Conservation (phyloP, 2,329 filamentous ascomycete species). For the Aspergillaceae sp. region DNA sequence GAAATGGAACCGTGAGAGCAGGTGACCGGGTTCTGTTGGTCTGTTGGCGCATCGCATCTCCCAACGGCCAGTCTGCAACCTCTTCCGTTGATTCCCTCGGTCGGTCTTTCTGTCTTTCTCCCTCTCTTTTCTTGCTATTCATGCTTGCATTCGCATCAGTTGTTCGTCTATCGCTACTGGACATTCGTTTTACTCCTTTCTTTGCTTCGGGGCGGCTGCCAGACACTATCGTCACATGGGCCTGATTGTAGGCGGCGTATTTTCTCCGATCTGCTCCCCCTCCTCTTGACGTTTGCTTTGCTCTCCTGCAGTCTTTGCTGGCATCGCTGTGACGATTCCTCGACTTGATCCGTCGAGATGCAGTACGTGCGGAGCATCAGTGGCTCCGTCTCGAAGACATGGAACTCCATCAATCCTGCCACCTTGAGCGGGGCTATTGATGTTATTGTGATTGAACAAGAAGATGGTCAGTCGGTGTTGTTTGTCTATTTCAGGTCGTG, state of each 20-base stretch:
- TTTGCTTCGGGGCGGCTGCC: slow-evolving; percentile 1
- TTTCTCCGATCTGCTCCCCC: slow-evolving; percentile 14
- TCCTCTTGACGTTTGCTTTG: slow-evolving; percentile 5
- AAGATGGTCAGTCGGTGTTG: slow-evolving; percentile 57
- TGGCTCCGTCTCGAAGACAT: slow-evolving; percentile 93
- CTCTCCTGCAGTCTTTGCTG: slow-evolving; percentile 1
- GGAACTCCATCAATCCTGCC: slow-evolving; percentile 98
- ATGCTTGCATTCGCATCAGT: not conserved
- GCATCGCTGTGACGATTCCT: slow-evolving; percentile 9
- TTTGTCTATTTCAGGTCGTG: not conserved
- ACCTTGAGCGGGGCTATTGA: slow-evolving; percentile 97
- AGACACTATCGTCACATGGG: slow-evolving; percentile 27
- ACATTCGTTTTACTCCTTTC: slow-evolving; percentile 1
- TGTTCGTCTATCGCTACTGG: not conserved
- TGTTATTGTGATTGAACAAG: slow-evolving; percentile 94
- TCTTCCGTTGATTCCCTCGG: slow-evolving; percentile 1
- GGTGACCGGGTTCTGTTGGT: slow-evolving; percentile 7
- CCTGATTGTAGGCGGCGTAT: slow-evolving; percentile 25
- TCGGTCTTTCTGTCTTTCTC: not conserved
- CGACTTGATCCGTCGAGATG: slow-evolving; percentile 49
- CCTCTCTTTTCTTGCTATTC: not conserved
- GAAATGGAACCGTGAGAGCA: not conserved
- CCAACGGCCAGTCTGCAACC: slow-evolving; percentile 8
- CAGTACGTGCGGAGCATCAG: slow-evolving; percentile 96
- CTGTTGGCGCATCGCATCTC: slow-evolving; percentile 10